Base-by-base conservation (phyloP, 495 filamentous ascomycete species). In the Aspergillus funiculosus region DNA sequence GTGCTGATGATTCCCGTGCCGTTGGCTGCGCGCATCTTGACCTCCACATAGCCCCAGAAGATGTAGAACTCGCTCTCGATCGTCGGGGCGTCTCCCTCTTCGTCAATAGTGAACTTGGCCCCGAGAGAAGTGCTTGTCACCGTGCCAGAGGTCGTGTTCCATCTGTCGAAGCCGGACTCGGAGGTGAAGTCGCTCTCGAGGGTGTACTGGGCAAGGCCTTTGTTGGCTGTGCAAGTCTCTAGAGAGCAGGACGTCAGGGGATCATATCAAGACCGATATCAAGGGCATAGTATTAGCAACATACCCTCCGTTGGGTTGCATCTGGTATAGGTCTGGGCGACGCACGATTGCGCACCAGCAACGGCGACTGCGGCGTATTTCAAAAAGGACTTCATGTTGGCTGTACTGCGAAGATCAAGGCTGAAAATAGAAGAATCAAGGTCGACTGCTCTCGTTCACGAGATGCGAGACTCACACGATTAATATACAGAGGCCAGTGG, bases 1-100 rank as follows among this genome's bases (percentile, higher is more conserved):
- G 82, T 86, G 68, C 84, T 77, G 63, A 94, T 78, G 51, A 95
- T 82, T 40, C 89, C 89, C 6, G 68, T 71, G 14, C 89, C 89
- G 5, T 68, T 67, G 9, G 89, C 78, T 3, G 83, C 80, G 63
- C 87, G 81, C 72, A 89, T 77, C 44, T 67, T 69, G 30, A 89
- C 75, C 53, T 85, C 80, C 35, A 86, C 71, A 41, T 76, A 72
- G 37, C 87, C 88, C 56, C 82, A 89, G 67, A 89, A 82, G 70
- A 91, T 79, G 71, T 86, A 87, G 56, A 83, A 86, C 43, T 83
- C 72, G 25, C 81, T 76, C 30, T 77, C 68, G 53, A 94, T 78
- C 19, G 85, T 89, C 9, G 87, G 85, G 2, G 84, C 79, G 57
- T 94, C 83, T 46, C 79, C 78, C 46, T 76, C 62, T 63, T 87